Evolutionary conservation across 495 filamentous ascomycete genomes (phyloP).

Genomic region (Penicillium flavigenum): DNA sequence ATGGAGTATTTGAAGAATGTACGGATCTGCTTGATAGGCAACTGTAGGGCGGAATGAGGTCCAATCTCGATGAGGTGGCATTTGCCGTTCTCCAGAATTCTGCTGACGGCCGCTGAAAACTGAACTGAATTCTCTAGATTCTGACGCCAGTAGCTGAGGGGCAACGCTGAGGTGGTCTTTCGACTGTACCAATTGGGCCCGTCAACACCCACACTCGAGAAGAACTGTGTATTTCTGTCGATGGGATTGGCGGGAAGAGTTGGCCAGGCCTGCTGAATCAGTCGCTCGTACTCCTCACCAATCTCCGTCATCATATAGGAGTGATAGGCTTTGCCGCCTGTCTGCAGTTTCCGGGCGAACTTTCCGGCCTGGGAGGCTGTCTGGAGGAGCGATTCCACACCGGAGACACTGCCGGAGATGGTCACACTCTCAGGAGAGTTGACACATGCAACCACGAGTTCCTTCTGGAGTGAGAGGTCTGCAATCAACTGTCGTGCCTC

Average conservation of each 20-base stretch:
- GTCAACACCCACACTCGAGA: too few species aligned
- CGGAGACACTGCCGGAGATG: constrained; percentile 39
- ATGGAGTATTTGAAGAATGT: constrained; percentile 16
- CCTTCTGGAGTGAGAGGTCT: constrained; percentile 10
- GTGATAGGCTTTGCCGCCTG: too few species aligned
- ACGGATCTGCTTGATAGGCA: constrained; percentile 41
- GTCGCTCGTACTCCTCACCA: too few species aligned
- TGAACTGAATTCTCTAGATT: constrained; percentile 30
- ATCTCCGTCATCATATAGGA: too few species aligned
- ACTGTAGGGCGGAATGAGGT: constrained; percentile 44
- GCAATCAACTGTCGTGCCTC: constrained; percentile 11
- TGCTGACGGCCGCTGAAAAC: constrained; percentile 29
- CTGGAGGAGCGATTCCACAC: constrained; percentile 18
- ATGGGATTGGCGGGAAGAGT: too few species aligned
- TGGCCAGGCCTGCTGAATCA: too few species aligned
- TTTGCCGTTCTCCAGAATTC: constrained; percentile 27
- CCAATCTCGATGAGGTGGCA: constrained; percentile 51
- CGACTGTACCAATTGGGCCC: too few species aligned
- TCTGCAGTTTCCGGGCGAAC: too few species aligned
- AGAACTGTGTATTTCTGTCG: too few species aligned
- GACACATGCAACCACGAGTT: constrained; percentile 45
- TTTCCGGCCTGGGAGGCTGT: too few species aligned
- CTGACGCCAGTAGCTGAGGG: not conserved
- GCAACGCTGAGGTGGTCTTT: too few species aligned
- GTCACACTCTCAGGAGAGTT: constrained; percentile 51